phyloP scores from a whole-genome alignment of 2,329 filamentous ascomycete species.

The Hirsutella minnesotensis region DNA sequence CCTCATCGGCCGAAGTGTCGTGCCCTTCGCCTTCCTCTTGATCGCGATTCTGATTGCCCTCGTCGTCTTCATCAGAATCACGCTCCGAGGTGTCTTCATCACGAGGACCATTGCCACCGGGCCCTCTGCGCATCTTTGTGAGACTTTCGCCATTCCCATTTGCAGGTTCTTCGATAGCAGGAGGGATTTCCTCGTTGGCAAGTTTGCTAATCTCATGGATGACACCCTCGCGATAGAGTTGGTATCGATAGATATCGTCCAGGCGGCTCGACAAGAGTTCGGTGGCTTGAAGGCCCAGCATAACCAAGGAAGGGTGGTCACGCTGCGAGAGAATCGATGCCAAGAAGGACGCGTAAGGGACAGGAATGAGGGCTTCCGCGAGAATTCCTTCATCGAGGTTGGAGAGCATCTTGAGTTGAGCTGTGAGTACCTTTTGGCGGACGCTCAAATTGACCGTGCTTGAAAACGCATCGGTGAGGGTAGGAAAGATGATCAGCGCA shows the following conservation, averaged over 20 bases:
- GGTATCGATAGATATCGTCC: conserved; percentile 82
- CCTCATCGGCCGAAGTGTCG: conserved; percentile 9
- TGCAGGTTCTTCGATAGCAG: conserved; percentile 1
- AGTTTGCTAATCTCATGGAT: conserved; percentile 83
- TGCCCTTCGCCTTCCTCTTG: conserved; percentile 1
- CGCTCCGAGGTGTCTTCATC: conserved; percentile 14
- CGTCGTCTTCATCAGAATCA: conserved; percentile 15
- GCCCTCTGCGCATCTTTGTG: conserved; percentile 12
- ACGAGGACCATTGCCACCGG: not conserved
- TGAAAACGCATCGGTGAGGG: conserved; percentile 90
- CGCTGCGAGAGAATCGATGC: conserved; percentile 92
- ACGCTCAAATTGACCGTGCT: conserved; percentile 94
- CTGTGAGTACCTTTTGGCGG: conserved; percentile 85
- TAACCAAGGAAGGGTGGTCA: conserved; percentile 79
- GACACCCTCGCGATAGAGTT: conserved; percentile 94
- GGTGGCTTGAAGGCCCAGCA: conserved; percentile 77
- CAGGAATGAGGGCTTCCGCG: conserved; percentile 70
- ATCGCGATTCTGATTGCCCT: conserved; percentile 2
- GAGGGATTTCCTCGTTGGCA: conserved; percentile 34
- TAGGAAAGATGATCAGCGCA: conserved; percentile 84
- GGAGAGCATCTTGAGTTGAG: conserved; percentile 96
- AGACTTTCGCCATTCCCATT: conserved; percentile 6
- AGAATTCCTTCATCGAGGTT: conserved; percentile 82
- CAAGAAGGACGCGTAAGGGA: conserved; percentile 91
- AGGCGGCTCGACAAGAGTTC: conserved; percentile 78